phyloP scores from a whole-genome alignment of 352 stramenopile species.

The Globisporangium iwayamae region DNA sequence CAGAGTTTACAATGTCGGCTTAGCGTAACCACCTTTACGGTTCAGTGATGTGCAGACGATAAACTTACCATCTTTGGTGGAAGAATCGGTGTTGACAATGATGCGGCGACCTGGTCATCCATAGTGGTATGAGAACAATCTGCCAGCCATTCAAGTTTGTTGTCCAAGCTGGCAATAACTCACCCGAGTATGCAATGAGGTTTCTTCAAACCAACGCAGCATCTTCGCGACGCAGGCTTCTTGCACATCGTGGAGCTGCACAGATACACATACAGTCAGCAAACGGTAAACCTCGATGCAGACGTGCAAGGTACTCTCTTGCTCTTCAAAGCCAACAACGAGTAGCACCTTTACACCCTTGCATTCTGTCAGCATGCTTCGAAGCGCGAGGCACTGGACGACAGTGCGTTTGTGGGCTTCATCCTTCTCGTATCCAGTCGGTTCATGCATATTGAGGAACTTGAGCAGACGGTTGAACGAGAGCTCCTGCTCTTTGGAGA shows the following conservation, averaged over 20 bases:
- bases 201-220: conserved; percentile 62
- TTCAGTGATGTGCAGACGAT: background rate
- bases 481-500: conserved; percentile 35
- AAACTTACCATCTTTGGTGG: conserved; percentile 48
- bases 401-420: conserved; percentile 45
- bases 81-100: conserved; percentile 41
- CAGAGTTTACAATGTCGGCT: background rate
- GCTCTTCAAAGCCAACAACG: background rate
- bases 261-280: background rate
- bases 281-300: background rate
- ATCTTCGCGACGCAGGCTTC: conserved; percentile 42
- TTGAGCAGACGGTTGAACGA: conserved; percentile 45
- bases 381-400: conserved; percentile 50
- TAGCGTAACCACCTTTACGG: background rate
- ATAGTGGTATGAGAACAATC: background rate
- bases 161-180: background rate
- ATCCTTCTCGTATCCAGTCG: conserved; percentile 53
- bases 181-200: conserved; percentile 20
- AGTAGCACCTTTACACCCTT: conserved; percentile 39
- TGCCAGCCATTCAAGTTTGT: too few relatives aligned
- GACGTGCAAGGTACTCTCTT: background rate
- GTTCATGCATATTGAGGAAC: conserved; percentile 53
- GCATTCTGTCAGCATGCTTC: conserved; percentile 53
- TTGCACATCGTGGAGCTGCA: conserved; percentile 45
- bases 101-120: conserved; percentile 17